Percentiles rank a stretch among this genome's conserved stretches.
Evolutionary conservation across 2,329 filamentous ascomycete species (phyloP).

Genomic region (Colletotrichum karsti): DNA sequence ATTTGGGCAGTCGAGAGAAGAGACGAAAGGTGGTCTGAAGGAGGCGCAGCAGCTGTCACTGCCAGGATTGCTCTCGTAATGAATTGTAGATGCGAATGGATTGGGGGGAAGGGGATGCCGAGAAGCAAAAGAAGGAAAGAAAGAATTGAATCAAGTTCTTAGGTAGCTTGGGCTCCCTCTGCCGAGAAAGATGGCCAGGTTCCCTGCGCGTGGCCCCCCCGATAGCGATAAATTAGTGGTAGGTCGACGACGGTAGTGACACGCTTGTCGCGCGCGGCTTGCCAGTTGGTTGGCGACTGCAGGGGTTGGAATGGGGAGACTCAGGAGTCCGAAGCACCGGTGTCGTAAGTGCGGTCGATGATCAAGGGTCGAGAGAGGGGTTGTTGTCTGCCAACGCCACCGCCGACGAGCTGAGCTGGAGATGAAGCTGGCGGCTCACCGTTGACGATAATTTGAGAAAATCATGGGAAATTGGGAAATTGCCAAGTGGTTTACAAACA

Average conservation of each 20-base stretch:
- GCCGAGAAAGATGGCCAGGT: slow-evolving; percentile 4
- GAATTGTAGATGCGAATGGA: not conserved
- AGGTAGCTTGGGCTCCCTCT: not conserved
- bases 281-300: slow-evolving; percentile 13
- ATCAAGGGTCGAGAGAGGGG: not conserved
- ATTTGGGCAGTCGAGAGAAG: not conserved
- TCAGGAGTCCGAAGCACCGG: not conserved
- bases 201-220: not conserved
- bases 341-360: not conserved
- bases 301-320: slow-evolving; percentile 1
- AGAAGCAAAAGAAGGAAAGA: not conserved
- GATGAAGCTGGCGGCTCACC: not conserved
- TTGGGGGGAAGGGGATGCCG: not conserved
- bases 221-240: slow-evolving; percentile 3
- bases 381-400: slow-evolving; percentile 2
- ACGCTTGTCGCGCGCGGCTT: slow-evolving; percentile 1
- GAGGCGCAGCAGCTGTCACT: slow-evolving; percentile 25
- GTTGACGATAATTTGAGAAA: not conserved
- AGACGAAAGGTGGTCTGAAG: slow-evolving; percentile 6
- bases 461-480: not conserved
- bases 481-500: not conserved
- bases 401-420: not conserved
- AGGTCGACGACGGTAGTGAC: not conserved
- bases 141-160: slow-evolving; percentile 2
- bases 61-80: slow-evolving; percentile 17